Evolutionary conservation across 1,284 basidiomycete species (phyloP).

Genomic region (Schizophyllum commune): DNA sequence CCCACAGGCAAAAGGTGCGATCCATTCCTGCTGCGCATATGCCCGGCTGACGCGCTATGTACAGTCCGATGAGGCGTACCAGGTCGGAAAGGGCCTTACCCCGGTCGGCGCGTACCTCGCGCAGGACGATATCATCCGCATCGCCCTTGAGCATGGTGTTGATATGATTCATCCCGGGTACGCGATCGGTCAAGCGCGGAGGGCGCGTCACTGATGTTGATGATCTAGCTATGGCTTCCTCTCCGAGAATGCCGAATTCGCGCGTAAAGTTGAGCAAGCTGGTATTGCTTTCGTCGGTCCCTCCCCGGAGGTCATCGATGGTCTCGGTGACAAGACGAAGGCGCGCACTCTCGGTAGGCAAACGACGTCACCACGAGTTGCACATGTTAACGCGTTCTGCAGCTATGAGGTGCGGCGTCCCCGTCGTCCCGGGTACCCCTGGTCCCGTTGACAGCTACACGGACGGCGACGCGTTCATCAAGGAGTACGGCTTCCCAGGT

Average conservation of each 20-base stretch:
- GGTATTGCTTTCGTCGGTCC: constrained; percentile 98
- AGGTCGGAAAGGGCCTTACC: constrained; percentile 92
- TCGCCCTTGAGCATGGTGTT: constrained; percentile 93
- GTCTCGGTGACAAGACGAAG: constrained; percentile 98
- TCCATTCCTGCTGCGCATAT: background rate
- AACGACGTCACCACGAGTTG: constrained; percentile 2
- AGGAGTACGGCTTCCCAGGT: constrained; percentile 95
- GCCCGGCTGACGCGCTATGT: constrained; percentile 3
- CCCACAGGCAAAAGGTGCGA: constrained; percentile 92
- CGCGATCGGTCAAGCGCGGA: constrained; percentile 16
- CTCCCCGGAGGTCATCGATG: constrained; percentile 93
- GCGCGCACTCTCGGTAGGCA: constrained; percentile 74
- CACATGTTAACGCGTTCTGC: constrained; percentile 7
- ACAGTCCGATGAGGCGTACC: constrained; percentile 96
- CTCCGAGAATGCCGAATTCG: constrained; percentile 94
- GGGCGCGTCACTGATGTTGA: background rate
- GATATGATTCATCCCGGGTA: constrained; percentile 99
- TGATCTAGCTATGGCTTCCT: constrained; percentile 86
- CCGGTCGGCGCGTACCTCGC: constrained; percentile 97
- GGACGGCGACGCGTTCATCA: constrained; percentile 84
- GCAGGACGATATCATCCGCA: constrained; percentile 94
- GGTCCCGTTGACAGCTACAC: constrained; percentile 83
- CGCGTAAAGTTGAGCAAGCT: constrained; percentile 93
- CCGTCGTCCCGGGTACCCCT: constrained; percentile 96
- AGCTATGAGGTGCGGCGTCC: constrained; percentile 87